Evolutionary conservation across 1,284 basidiomycete species (phyloP).

Genomic region (Moesziomyces sp.): DNA sequence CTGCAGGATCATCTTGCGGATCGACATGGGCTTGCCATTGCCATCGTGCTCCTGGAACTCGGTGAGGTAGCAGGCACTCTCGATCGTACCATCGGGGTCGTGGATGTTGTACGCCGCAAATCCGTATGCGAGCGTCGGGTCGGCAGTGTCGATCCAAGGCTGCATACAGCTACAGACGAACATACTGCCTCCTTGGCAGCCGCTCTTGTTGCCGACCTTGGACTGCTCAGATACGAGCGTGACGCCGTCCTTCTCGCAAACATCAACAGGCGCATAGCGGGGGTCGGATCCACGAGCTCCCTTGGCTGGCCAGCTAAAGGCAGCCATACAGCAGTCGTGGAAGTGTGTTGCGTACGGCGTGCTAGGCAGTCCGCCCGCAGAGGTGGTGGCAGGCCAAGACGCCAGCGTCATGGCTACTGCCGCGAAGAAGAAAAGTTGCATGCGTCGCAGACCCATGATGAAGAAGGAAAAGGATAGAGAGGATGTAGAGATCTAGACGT

Average conservation of each 20-base stretch:
- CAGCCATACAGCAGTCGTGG: slow-evolving; percentile 29
- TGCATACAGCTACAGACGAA: slow-evolving; percentile 34
- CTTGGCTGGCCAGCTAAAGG: slow-evolving; percentile 9
- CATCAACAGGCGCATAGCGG: slow-evolving; percentile 19
- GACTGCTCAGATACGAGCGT: slow-evolving; percentile 8
- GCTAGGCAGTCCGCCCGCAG: slow-evolving; percentile 4
- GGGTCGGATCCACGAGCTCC: too few relatives aligned
- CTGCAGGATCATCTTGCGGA: slow-evolving; percentile 38
- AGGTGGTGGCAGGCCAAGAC: slow-evolving; percentile 1
- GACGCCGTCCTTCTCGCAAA: slow-evolving; percentile 30
- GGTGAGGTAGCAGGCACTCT: slow-evolving; percentile 27
- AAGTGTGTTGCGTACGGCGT: slow-evolving; percentile 32
- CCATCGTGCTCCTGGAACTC: slow-evolving; percentile 26
- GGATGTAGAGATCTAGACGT: too few relatives aligned
- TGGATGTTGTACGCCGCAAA: slow-evolving; percentile 40
- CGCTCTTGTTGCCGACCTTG: slow-evolving; percentile 7
- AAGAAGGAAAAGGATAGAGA: not conserved
- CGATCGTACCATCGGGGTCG: slow-evolving; percentile 20
- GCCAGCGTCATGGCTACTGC: slow-evolving; percentile 18
- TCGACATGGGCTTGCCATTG: slow-evolving; percentile 28
- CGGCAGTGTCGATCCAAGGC: slow-evolving; percentile 27
- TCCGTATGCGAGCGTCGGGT: slow-evolving; percentile 26
- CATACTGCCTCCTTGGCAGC: slow-evolving; percentile 29
- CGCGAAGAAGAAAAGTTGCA: slow-evolving; percentile 1
- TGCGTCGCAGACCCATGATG: slow-evolving; percentile 8